Base-by-base conservation (phyloP, 352 stramenopile genomes). In the Globisporangium takayamanum region DNA sequence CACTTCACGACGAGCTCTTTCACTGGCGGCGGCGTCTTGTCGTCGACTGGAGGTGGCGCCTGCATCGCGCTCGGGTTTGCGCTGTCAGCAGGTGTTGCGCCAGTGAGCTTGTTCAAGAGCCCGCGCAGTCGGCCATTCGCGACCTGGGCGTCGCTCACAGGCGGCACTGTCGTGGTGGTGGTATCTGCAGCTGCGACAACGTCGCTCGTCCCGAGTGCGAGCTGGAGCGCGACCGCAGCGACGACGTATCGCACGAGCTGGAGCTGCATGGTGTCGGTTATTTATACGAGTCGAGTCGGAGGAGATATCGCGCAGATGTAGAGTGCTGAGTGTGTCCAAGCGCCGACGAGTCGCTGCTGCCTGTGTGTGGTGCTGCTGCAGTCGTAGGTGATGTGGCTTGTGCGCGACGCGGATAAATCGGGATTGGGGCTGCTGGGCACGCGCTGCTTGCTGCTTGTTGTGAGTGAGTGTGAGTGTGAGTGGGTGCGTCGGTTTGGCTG, bases 1-100 rank as follows among this genome's bases (percentile, higher is more conserved):
- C 81, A 89, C 3, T 57, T 33, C 0, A 66, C 57, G 25, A 50
- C 33, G 37, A 89, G 62, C 55, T 73, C 72, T 26, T 76, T 72
- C 41, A 80, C 74, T 0, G 70, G 66, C 15, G 57, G 53, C 3
- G 60, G 61, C 15, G 67, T 55, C 11, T 56, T 44, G 1, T 66
- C 51, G 20, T 56, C 55, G 14, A 30, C 33, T 44, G 16, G 50
- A 33, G n/a, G 47, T 22, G 22, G 22, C 22, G 22, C 22, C 22
- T 22, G 22, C 37, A 8, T 16, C 36, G n/a, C 48, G 36, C 33
- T n/a, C 14, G 11, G 16, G 15, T 12, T 39, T 7, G 33, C 36
- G 26, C 14, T 7, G 20, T 54, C 42, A 3, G 28, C 25, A 4
- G 45, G 33, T 14, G 12, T 18, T 22, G 33, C 50, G 39, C 25